Conservation (phyloP, 164 flowering plant genomes). For the Taxillus chinensis region DNA sequence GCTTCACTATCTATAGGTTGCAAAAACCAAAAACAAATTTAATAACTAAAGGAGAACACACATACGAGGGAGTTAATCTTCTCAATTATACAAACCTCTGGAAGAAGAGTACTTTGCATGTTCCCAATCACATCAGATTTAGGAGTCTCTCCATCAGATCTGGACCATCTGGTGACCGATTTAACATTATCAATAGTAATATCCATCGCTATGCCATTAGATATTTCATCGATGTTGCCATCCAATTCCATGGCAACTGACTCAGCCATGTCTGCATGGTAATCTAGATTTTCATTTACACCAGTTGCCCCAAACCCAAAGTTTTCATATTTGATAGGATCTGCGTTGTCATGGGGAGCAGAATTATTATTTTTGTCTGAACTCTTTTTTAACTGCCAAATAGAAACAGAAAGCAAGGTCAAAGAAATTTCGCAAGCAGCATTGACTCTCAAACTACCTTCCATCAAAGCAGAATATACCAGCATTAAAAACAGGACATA, state of each 20-base stretch:
- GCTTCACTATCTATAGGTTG: constrained; percentile 58
- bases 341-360: constrained; percentile 17
- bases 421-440: neutral
- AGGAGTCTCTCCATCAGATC: constrained; percentile 21
- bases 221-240: constrained; percentile 27
- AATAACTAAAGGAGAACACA: constrained; percentile 6
- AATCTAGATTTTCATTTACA: constrained; percentile 21
- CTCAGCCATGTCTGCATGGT: constrained; percentile 31
- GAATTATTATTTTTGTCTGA: constrained; percentile 25
- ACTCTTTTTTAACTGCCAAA: constrained; percentile 46
- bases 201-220: constrained; percentile 25
- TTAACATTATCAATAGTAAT: constrained; percentile 24
- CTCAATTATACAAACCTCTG: constrained; percentile 48
- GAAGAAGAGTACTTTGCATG: constrained; percentile 25
- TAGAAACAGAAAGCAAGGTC: constrained; percentile 7
- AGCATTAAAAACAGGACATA: neutral
- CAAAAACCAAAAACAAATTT: constrained; percentile 4
- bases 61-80: neutral
- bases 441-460: neutral
- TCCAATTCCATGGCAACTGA: constrained; percentile 27
- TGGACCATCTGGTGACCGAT: constrained; percentile 5
- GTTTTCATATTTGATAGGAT: constrained; percentile 19
- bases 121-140: constrained; percentile 17
- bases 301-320: constrained; percentile 15
- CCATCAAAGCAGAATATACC: too few relatives aligned